These are phyloP conservation scores for Senna siamea DNA, from an alignment of 306 rosid species.

Conservation along the genomic window DNA sequence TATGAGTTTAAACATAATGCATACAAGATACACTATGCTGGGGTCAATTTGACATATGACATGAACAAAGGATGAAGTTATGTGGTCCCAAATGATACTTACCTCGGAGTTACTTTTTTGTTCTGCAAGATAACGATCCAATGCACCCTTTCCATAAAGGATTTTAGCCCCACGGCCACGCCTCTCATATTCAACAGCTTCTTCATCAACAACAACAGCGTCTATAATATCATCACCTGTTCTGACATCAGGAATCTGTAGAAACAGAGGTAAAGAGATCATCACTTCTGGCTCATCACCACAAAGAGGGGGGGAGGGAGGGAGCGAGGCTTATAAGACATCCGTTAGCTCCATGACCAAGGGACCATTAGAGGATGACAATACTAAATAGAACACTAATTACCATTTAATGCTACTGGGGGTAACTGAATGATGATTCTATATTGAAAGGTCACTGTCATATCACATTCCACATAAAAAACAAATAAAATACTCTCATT, in stretches of 20 bases:
- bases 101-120: conserved; percentile 62
- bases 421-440: conserved; percentile 14
- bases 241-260: conserved; percentile 89
- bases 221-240: conserved; percentile 74
- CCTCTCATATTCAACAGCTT: conserved; percentile 62
- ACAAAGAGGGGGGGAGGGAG: background rate
- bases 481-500: background rate
- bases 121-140: conserved; percentile 67
- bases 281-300: conserved; percentile 6
- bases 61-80: background rate
- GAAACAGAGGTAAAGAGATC: conserved; percentile 9
- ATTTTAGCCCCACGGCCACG: conserved; percentile 73
- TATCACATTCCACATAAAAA: background rate
- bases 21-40: too few relatives aligned
- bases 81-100: conserved; percentile 21
- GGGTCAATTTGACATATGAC: background rate
- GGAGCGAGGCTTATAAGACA: background rate
- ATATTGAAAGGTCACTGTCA: background rate
- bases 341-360: background rate
- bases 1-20: too few relatives aligned
- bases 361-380: background rate
- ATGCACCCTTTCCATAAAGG: conserved; percentile 75
- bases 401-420: background rate
- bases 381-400: background rate
- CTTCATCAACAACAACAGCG: conserved; percentile 87